phyloP scores from a whole-genome alignment of 2,329 filamentous ascomycete genomes.

The Westerdykella aurantiaca region DNA sequence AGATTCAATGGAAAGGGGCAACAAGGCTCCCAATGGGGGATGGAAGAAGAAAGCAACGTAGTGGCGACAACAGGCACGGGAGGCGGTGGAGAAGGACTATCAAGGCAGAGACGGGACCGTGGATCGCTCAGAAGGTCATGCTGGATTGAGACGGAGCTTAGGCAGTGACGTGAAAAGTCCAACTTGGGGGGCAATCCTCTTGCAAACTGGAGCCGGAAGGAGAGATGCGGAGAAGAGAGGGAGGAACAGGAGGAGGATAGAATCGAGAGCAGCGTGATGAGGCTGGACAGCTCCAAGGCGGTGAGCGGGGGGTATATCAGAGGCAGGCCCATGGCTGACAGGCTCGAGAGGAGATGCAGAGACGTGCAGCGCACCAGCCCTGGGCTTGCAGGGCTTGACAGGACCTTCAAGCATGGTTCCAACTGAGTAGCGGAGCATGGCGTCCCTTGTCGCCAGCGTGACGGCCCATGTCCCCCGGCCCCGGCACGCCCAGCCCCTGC shows the following conservation, averaged over 20 bases:
- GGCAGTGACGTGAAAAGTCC: background rate
- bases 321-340: constrained; percentile 24
- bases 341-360: constrained; percentile 30
- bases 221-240: background rate
- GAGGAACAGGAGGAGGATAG: constrained; percentile 5
- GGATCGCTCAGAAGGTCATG: background rate
- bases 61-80: background rate
- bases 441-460: constrained; percentile 7
- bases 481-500: background rate
- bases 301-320: constrained; percentile 10
- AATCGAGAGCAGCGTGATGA: constrained; percentile 10
- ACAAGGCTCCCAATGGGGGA: background rate
- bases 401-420: background rate
- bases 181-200: background rate
- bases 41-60: background rate
- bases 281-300: constrained; percentile 9
- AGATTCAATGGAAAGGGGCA: background rate
- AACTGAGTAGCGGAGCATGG: no score
- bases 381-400: constrained; percentile 11
- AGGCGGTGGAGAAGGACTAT: background rate
- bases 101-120: background rate
- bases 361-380: constrained; percentile 14
- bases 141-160: background rate
- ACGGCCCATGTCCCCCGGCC: constrained; percentile 11
- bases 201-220: background rate